A percentile compares a stretch with the other conserved stretches of the same genome.
These are phyloP conservation scores for Allantophomopsis lycopodina DNA, from an alignment of 2,329 filamentous ascomycete genomes.

Conservation along the genomic window DNA sequence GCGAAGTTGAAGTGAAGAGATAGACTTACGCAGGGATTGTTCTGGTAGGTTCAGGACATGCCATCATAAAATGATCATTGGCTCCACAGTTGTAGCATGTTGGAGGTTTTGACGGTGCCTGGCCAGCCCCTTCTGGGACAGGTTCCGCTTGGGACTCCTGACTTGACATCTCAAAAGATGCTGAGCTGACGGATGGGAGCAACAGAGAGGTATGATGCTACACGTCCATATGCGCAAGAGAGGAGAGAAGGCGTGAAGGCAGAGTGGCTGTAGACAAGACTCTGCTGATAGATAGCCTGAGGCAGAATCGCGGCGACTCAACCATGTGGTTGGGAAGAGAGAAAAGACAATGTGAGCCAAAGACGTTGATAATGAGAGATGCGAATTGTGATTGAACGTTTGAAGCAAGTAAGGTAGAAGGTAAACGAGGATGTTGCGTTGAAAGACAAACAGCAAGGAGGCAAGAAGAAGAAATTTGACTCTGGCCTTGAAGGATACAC, in stretches of 20 bases:
- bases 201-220: too few species aligned
- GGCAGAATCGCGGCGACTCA: background rate
- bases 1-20: constrained; percentile 2
- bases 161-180: too few species aligned
- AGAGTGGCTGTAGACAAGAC: background rate
- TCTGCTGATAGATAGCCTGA: background rate
- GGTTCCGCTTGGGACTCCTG: too few species aligned
- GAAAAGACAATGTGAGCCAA: background rate
- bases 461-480: too few species aligned
- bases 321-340: background rate
- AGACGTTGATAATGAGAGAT: too few species aligned
- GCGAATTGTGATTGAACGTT: too few species aligned
- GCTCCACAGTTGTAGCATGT: constrained; percentile 40
- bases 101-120: constrained; percentile 13
- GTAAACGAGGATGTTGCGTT: too few species aligned
- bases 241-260: background rate
- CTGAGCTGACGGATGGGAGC: too few species aligned
- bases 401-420: too few species aligned
- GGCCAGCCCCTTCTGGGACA: constrained; percentile 3
- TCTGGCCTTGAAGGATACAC: too few species aligned
- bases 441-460: too few species aligned
- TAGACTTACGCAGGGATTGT: constrained; percentile 33
- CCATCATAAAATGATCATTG: constrained; percentile 35
- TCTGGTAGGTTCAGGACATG: constrained; percentile 35
- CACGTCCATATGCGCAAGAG: background rate